Evolutionary conservation across 164 flowering plant species (phyloP), one percentile per base, ranked within the genome.

Genomic region (Santalum album): DNA sequence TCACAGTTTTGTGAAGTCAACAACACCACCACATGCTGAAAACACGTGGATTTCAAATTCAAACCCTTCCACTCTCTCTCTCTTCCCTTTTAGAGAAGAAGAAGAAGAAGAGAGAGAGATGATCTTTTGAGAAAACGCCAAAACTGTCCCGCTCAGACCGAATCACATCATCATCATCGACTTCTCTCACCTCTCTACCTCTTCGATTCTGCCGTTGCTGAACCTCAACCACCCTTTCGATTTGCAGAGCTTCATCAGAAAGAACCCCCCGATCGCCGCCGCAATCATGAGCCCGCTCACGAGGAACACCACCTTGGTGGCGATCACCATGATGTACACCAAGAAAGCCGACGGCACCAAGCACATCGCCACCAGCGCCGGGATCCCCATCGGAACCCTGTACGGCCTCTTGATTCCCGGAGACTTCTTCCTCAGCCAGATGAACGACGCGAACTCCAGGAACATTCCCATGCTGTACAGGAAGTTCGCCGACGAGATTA

Each of bases 381-480:
- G 69, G 19, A 73, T 49, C 55, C 55, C 47, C 60, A 73, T 0
- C 2, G 82, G 84, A 12, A 82, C 78, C 51, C 61, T 42, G 46
- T 56, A 79, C 27, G 84, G 82, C 65, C 84, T 52, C 22, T 77
- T 69, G 55, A 75, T 2, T 6, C 40, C 32, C 2, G 84, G 82
- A 45, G 40, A 16, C 63, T 75, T 79, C 57, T 64, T 53, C 51
- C 87, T 61, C 60, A 82, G 24, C 84, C 82, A 79, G 6, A 82
- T 1, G 44, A 73, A 82, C 1, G 84, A 61, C 1, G 78, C 72
- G 44, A 82, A 82, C 45, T 82, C 87, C 60, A 82, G 35, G 6
- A 79, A 36, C 84, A 82, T 82, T 29, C 84, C 82, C 54, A 82
- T 51, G 53, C 79, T 77, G 54, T 79, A 82, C 65, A 82, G 49